Evolutionary conservation across 306 rosid genomes (phyloP), one percentile per base, ranked within the genome.

Genomic region (Ormosia emarginata): DNA sequence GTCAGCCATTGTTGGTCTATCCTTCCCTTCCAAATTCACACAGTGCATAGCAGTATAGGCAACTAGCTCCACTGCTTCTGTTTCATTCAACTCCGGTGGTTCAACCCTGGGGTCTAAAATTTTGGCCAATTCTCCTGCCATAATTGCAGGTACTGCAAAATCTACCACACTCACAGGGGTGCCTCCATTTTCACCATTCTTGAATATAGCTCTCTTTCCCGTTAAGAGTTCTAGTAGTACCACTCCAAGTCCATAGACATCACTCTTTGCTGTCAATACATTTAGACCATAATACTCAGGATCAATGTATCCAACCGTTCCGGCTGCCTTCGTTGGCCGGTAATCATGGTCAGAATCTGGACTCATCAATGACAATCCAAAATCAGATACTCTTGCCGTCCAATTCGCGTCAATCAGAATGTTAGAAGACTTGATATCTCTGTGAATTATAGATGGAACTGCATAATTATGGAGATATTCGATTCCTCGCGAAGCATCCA

Each of bases 261-360:
- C 99, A 72, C 99, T 93, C 91, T 95, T 95, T 39, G 97, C 82
- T 33, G 99, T 95, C 84, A 95, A 76, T 6, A 95, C 89, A 78
- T 95, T 95, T n/a, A 95, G 85, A 69, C 98, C 97, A 43, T 95
- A 95, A 82, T 93, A 93, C 85, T 95, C 97, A 0, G 99, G 99
- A 90, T 95, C 99, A 15, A 95, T 95, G 91, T 95, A 95, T 65
- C 99, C 99, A 33, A 93, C 92, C 0, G 98, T 93, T 44, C 99
- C 99, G 0, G 96, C 98, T 2, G 98, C 98, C 76, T 91, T 95
- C 10, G 24, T 83, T 33, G 97, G 96, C 77, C 85, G 70, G 67
- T 47, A 88, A 47, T 88, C 95, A 1, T 43, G 80, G 13, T 83
- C 91, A 0, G 90, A n/a, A 18, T 90, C 97, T 0, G 99, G 92